Evolutionary conservation across 768 basidiomycete species (phyloP), one percentile per base, ranked within the genome.

Genomic region (Calocera cornea): DNA sequence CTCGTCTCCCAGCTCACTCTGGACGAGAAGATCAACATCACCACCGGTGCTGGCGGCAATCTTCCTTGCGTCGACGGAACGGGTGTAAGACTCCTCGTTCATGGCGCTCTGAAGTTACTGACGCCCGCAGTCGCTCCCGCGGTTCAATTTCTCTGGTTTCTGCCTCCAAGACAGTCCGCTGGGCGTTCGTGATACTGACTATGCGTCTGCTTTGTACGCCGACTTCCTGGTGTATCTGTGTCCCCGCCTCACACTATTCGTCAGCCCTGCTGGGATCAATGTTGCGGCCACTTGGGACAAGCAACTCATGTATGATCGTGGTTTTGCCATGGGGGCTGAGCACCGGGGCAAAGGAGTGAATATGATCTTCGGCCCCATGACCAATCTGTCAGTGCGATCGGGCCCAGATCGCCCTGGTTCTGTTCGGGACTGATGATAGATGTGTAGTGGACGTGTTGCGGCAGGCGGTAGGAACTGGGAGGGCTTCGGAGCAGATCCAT

Each of bases 391-490:
- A 47, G 24, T 19, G 3, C 5, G 44, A 24, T 17, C 24, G 10
- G 11, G 11, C 19, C 19, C 44, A 8, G 24, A 47, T 24, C 19
- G 7, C 40, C 40, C 19, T 47, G 19, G 19, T 3, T 47, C 19
- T 47, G 7, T 5, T 14, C 7, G 36, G 5, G 7, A 24, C 44
- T 19, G 44, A 47, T 19, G 16, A 47, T 24, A 19, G 8, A 7
- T 47, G 36, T 5, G 14, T 24, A 47, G 44, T 19, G 49, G 34
- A 34, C 40, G 19, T 47, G 44, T 47, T 8, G 67, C 70, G 10
- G 41, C 65, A 17, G 91, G 88, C 7, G 94, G 94, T 19, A 81
- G 94, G 33, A 92, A 94, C 76, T 95, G 92, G 90, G 94, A 95
- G 80, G 92, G 91, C n/a, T 68, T 68, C 31, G 92, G 93, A 34